phyloP scores from a whole-genome alignment of 768 basidiomycete species.

The Naganishia vaughanmartiniae region DNA sequence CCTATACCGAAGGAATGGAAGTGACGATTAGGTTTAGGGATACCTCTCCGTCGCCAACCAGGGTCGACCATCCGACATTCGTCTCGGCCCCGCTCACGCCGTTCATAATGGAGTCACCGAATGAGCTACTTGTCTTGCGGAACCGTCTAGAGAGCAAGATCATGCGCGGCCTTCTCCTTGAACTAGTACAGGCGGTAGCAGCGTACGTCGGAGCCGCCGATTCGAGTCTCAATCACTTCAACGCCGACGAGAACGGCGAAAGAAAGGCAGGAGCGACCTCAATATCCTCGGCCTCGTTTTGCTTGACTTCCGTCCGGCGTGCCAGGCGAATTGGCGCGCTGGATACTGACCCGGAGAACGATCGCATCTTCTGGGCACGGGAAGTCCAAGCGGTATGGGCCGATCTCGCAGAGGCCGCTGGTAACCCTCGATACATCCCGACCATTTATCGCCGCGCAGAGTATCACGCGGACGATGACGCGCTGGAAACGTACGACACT shows the following conservation, averaged over 20 bases:
- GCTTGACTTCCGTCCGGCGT: background rate
- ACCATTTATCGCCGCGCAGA: background rate
- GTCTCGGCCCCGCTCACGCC: background rate
- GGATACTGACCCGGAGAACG: background rate
- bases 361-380: constrained; percentile 1
- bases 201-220: constrained; percentile 3
- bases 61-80: too few species aligned
- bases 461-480: background rate
- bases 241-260: background rate
- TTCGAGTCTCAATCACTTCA: background rate
- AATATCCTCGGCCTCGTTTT: background rate
- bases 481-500: background rate
- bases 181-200: constrained; percentile 21
- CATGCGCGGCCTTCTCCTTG: constrained; percentile 13
- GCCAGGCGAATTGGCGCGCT: constrained; percentile 3
- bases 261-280: background rate
- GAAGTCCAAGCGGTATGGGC: constrained; percentile 1
- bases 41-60: too few species aligned
- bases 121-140: constrained; percentile 14
- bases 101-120: constrained; percentile 2
- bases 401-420: constrained; percentile 6
- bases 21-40: too few species aligned
- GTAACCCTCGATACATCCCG: constrained; percentile 1
- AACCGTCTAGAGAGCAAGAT: constrained; percentile 10
- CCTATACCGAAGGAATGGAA: background rate